Conservation (phyloP, 108 stramenopile species). For the Fragilaria crotonensis region DNA sequence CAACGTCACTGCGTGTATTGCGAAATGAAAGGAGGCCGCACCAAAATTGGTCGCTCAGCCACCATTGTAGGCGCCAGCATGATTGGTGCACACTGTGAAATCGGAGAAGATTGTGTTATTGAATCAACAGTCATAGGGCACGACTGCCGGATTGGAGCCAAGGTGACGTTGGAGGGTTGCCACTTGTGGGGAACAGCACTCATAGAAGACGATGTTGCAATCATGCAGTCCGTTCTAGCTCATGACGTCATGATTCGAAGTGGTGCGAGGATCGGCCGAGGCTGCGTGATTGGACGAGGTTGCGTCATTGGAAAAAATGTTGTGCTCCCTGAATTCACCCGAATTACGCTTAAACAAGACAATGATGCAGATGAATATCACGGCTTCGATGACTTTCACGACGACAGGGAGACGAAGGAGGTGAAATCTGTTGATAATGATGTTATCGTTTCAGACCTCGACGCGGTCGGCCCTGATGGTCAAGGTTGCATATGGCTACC, state of each 20-base stretch:
- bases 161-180: slow-evolving; percentile 49
- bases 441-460: slow-evolving; percentile 31
- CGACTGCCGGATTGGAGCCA: slow-evolving; percentile 49
- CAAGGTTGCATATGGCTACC: slow-evolving; percentile 56
- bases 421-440: slow-evolving; percentile 12
- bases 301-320: slow-evolving; percentile 81
- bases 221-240: slow-evolving; percentile 66
- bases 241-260: slow-evolving; percentile 48
- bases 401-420: slow-evolving; percentile 13
- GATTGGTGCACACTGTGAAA: slow-evolving; percentile 46
- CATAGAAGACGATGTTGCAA: slow-evolving; percentile 61
- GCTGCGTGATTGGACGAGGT: slow-evolving; percentile 85
- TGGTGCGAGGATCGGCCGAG: slow-evolving; percentile 67
- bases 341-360: slow-evolving; percentile 67
- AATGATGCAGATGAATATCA: slow-evolving; percentile 49
- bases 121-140: slow-evolving; percentile 67
- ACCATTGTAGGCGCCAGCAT: slow-evolving; percentile 55
- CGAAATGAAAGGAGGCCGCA: slow-evolving; percentile 17
- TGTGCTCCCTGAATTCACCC: slow-evolving; percentile 71
- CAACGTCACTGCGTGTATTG: slow-evolving; percentile 54
- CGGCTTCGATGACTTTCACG: slow-evolving; percentile 21
- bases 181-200: slow-evolving; percentile 81
- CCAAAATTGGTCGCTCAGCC: slow-evolving; percentile 47
- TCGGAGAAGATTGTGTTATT: slow-evolving; percentile 71
- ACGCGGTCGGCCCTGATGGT: slow-evolving; percentile 60